Conservation (phyloP, 192 early-diverging fungal genomes). For the Umbelopsis isabellina region DNA sequence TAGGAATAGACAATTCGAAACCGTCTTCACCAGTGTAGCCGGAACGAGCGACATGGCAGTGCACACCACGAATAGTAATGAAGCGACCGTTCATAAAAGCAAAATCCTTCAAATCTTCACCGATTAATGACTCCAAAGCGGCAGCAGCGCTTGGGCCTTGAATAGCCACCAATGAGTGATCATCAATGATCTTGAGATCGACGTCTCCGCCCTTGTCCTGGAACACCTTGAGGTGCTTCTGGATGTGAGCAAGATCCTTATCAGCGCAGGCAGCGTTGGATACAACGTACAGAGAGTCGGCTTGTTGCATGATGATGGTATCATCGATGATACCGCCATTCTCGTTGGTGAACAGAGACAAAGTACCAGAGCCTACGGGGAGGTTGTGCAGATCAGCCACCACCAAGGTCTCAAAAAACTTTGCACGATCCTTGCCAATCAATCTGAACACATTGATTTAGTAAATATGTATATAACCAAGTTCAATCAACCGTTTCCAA, state of each 20-base stretch:
- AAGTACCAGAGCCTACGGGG: conserved; percentile 75
- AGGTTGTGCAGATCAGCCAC: conserved; percentile 87
- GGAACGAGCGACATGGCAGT: conserved; percentile 88
- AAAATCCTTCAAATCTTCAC: conserved; percentile 69
- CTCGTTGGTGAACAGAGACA: conserved; percentile 96
- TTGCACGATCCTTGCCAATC: conserved; percentile 82
- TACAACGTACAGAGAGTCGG: conserved; percentile 85
- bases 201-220: conserved; percentile 91
- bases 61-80: conserved; percentile 76
- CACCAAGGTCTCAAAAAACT: conserved; percentile 87
- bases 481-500: not conserved
- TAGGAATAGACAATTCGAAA: conserved; percentile 93
- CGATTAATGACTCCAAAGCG: conserved; percentile 65
- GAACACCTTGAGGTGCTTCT: conserved; percentile 74
- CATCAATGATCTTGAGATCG: conserved; percentile 82
- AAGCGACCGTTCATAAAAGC: conserved; percentile 86
- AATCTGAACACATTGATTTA: conserved; percentile 49
- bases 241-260: conserved; percentile 92
- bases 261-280: conserved; percentile 97
- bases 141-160: conserved; percentile 85
- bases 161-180: conserved; percentile 87
- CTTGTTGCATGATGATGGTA: conserved; percentile 91
- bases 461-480: not conserved
- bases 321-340: conserved; percentile 98
- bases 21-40: conserved; percentile 99